These are phyloP conservation scores for Polyplosphaeria fusca DNA, from an alignment of 495 filamentous ascomycete species.

Conservation along the genomic window DNA sequence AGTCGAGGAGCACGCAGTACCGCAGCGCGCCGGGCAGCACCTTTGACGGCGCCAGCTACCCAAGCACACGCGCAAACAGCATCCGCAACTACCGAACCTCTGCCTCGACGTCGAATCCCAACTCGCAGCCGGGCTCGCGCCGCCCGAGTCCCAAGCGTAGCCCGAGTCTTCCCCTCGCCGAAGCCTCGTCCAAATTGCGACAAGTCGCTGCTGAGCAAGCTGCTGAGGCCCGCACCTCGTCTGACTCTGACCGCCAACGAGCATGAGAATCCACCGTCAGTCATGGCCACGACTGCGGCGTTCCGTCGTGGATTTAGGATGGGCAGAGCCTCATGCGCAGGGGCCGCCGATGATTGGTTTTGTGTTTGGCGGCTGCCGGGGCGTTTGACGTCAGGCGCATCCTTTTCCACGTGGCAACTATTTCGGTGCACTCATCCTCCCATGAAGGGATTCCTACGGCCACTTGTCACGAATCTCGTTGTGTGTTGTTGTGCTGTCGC, in stretches of 20 bases:
- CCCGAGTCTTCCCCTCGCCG: constrained; percentile 5
- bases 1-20: constrained; percentile 21
- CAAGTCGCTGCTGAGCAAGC: constrained; percentile 9
- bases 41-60: constrained; percentile 3
- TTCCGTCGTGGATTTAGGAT: too few species aligned
- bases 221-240: neutral
- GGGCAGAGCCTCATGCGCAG: too few species aligned
- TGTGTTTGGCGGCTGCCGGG: neutral
- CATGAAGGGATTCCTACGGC: neutral
- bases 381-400: neutral
- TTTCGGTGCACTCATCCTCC: neutral
- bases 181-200: constrained; percentile 13
- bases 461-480: neutral
- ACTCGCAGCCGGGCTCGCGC: neutral
- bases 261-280: neutral
- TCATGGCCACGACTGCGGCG: too few species aligned
- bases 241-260: neutral
- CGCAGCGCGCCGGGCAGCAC: constrained; percentile 5
- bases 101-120: neutral
- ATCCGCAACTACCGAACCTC: neutral
- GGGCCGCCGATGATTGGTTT: neutral
- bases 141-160: constrained; percentile 14
- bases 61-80: constrained; percentile 11
- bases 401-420: neutral
- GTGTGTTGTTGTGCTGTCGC: too few species aligned